Evolutionary conservation across 495 filamentous ascomycete genomes (phyloP).

Genomic region (Darksidea phi): DNA sequence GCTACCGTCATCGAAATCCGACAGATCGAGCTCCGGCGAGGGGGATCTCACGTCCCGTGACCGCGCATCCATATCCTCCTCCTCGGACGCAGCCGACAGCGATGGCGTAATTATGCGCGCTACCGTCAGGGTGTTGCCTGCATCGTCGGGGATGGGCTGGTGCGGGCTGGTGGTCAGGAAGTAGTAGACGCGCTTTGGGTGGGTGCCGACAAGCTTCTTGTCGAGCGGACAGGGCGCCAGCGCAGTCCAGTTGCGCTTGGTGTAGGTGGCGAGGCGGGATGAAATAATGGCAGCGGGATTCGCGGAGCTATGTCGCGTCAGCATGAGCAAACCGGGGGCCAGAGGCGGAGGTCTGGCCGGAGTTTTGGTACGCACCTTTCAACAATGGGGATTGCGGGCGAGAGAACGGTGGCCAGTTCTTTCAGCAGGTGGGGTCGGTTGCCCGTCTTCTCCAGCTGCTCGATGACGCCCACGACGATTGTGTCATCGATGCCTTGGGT

Average conservation of each 20-base stretch:
- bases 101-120: slow-evolving; percentile 78
- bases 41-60: slow-evolving; percentile 75
- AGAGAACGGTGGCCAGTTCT: slow-evolving; percentile 81
- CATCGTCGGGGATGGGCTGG: slow-evolving; percentile 68
- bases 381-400: slow-evolving; percentile 74
- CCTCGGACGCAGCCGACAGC: slow-evolving; percentile 66
- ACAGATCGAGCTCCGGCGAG: slow-evolving; percentile 90
- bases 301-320: slow-evolving; percentile 66
- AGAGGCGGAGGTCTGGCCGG: slow-evolving; percentile 2
- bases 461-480: slow-evolving; percentile 87
- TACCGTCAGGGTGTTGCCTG: slow-evolving; percentile 49
- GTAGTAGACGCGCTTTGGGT: slow-evolving; percentile 94
- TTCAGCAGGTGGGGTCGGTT: slow-evolving; percentile 94
- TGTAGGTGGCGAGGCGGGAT: slow-evolving; percentile 82
- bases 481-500: slow-evolving; percentile 90
- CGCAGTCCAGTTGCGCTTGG: slow-evolving; percentile 84
- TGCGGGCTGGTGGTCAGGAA: slow-evolving; percentile 82
- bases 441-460: slow-evolving; percentile 86
- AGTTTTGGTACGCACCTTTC: slow-evolving; percentile 72
- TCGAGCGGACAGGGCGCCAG: slow-evolving; percentile 80
- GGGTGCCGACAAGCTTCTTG: slow-evolving; percentile 87
- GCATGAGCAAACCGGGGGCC: slow-evolving; percentile 20
- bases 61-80: slow-evolving; percentile 68
- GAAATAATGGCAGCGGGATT: slow-evolving; percentile 95
- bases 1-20: slow-evolving; percentile 77